A percentile compares a stretch with the other conserved stretches of the same genome.
These are phyloP conservation scores for Rhynchospora tenuis DNA, from an alignment of 176 grass and related monocot genomes.

Conservation along the genomic window DNA sequence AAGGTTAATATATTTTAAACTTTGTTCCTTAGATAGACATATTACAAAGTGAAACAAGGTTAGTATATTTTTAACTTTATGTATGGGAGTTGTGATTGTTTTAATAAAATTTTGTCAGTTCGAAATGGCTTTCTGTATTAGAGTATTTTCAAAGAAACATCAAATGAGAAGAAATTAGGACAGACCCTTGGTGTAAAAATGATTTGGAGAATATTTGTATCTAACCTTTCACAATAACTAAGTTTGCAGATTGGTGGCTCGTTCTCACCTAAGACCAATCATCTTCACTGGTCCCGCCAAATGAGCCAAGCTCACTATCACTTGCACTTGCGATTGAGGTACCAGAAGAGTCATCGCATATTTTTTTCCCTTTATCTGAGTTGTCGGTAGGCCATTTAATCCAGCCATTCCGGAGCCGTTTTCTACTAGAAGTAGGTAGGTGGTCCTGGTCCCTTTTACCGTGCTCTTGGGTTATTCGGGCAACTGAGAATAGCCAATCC, in stretches of 20 bases:
- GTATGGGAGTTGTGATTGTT: no score
- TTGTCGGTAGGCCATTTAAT: background rate
- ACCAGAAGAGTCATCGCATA: background rate
- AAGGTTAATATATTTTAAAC: no score
- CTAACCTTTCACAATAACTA: no score
- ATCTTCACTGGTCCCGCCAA: slow-evolving; percentile 1
- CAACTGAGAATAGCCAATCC: background rate
- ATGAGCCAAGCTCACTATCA: background rate
- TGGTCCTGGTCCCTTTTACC: background rate
- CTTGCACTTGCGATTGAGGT: background rate
- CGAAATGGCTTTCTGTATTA: no score
- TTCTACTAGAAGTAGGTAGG: background rate
- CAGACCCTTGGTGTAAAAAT: background rate
- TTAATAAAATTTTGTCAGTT: no score
- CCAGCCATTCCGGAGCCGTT: background rate
- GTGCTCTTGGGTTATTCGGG: background rate
- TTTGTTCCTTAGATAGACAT: no score
- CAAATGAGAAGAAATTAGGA: background rate
- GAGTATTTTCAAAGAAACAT: no score
- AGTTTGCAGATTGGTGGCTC: background rate
- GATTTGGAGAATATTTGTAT: background rate
- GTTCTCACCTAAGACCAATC: background rate
- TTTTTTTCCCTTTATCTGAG: background rate
- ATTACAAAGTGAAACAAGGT: no score
- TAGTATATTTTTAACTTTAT: no score